Evolutionary conservation across 441 rosid genomes (phyloP).

Genomic region (Omphalea diandra): DNA sequence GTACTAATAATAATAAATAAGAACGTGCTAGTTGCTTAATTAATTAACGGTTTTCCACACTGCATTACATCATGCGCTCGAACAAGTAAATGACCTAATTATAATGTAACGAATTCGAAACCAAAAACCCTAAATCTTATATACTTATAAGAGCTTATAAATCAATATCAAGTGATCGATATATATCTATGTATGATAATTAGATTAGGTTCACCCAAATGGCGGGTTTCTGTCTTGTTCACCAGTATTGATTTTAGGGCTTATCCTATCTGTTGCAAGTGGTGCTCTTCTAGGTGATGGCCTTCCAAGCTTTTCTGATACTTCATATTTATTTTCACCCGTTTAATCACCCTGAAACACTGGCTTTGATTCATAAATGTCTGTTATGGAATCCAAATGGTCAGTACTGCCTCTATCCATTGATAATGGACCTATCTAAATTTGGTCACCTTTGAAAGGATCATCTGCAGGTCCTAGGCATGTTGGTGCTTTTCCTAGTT

Average conservation of each 20-base stretch:
- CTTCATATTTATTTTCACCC: conserved; percentile 42
- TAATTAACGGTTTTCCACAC: conserved; percentile 21
- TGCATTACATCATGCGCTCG: conserved; percentile 28
- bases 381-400: conserved; percentile 64
- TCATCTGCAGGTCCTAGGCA: conserved; percentile 45
- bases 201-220: conserved; percentile 42
- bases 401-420: conserved; percentile 37
- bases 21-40: conserved; percentile 9
- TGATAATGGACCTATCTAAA: conserved; percentile 47
- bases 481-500: conserved; percentile 34
- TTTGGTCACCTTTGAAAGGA: conserved; percentile 49
- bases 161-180: conserved; percentile 27
- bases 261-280: conserved; percentile 44
- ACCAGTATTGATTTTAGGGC: conserved; percentile 52
- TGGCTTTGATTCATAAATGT: conserved; percentile 67
- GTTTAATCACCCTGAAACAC: conserved; percentile 53
- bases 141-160: conserved; percentile 11
- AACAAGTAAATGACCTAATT: conserved; percentile 22
- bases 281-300: conserved; percentile 69
- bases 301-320: conserved; percentile 55
- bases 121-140: conserved; percentile 30
- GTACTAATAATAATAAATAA: neutral
- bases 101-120: conserved; percentile 15
- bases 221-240: conserved; percentile 67
- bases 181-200: neutral